phyloP scores from a whole-genome alignment of 495 filamentous ascomycete genomes.

The Penicillium soppii region DNA sequence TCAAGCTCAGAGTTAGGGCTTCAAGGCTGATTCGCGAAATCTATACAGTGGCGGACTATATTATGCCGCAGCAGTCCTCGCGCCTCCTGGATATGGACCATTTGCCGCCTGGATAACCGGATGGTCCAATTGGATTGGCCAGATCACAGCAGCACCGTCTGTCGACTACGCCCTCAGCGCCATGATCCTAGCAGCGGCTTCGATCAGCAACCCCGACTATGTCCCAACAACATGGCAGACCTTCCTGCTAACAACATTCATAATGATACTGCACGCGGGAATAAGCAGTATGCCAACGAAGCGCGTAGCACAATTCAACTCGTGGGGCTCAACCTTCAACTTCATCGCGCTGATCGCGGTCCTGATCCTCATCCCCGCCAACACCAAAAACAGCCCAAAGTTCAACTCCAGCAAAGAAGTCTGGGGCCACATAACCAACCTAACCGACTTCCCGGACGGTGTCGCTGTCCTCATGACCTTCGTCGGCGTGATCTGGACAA shows the following conservation, averaged over 20 bases:
- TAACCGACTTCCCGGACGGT: slow-evolving; percentile 70
- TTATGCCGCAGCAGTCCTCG: slow-evolving; percentile 77
- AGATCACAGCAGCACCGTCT: slow-evolving; percentile 69
- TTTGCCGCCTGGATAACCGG: slow-evolving; percentile 73
- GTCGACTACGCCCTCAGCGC: slow-evolving; percentile 60
- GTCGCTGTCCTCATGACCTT: slow-evolving; percentile 77
- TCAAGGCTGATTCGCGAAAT: slow-evolving; percentile 15
- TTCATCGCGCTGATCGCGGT: slow-evolving; percentile 65
- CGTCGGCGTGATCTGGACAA: slow-evolving; percentile 63
- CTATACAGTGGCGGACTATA: slow-evolving; percentile 66
- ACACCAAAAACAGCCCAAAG: slow-evolving; percentile 56
- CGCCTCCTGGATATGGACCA: slow-evolving; percentile 71
- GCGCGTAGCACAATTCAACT: slow-evolving; percentile 76
- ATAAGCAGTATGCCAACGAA: slow-evolving; percentile 76
- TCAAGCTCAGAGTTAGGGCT: background rate
- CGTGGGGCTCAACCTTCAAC: slow-evolving; percentile 72
- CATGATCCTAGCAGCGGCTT: slow-evolving; percentile 73
- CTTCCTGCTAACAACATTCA: slow-evolving; percentile 66
- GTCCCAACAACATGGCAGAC: slow-evolving; percentile 65
- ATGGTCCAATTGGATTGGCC: slow-evolving; percentile 75
- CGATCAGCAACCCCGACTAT: slow-evolving; percentile 66
- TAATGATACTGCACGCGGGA: slow-evolving; percentile 68
- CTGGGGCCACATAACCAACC: slow-evolving; percentile 68
- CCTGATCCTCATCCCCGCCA: slow-evolving; percentile 69
- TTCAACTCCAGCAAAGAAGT: slow-evolving; percentile 64